These are phyloP conservation scores for Melampsora abietis-canadensis DNA, from an alignment of 1,284 basidiomycete species.

Conservation along the genomic window DNA sequence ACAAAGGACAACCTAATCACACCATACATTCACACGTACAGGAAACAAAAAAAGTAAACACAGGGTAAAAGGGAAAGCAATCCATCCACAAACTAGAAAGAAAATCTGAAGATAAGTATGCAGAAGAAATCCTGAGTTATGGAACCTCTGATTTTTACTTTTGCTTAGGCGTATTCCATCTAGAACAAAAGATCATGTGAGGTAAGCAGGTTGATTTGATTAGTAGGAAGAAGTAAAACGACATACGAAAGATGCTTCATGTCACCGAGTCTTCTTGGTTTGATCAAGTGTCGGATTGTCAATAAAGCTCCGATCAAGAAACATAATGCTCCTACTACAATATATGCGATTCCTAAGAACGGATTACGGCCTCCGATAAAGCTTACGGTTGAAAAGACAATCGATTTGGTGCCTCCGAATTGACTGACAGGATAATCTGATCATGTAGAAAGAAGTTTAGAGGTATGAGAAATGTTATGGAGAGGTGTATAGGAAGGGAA, in stretches of 20 bases:
- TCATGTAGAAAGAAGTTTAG: neutral
- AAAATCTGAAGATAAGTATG: too few species aligned
- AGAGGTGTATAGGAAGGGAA: conserved; percentile 13
- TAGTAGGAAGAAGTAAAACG: neutral
- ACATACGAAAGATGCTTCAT: conserved; percentile 51
- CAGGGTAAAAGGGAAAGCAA: too few species aligned
- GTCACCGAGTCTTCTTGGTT: conserved; percentile 70
- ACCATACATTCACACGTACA: too few species aligned
- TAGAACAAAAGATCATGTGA: neutral
- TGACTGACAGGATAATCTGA: conserved; percentile 87
- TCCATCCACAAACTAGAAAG: too few species aligned
- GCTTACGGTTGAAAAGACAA: conserved; percentile 92
- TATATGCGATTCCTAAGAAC: conserved; percentile 95
- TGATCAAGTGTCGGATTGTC: conserved; percentile 85
- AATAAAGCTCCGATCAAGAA: conserved; percentile 81
- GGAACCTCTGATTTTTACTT: neutral
- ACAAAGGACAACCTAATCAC: too few species aligned
- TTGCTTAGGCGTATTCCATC: conserved; percentile 31
- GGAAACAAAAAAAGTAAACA: too few species aligned
- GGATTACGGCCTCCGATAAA: conserved; percentile 98
- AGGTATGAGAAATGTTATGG: neutral
- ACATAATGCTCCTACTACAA: conserved; percentile 81
- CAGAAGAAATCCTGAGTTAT: too few species aligned
- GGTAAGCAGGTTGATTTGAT: neutral
- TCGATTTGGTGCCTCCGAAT: conserved; percentile 90